A percentile compares a stretch with the other conserved stretches of the same genome.
Conservation (phyloP, 1,284 basidiomycete species). For the Ceratobasidium theobromae region DNA sequence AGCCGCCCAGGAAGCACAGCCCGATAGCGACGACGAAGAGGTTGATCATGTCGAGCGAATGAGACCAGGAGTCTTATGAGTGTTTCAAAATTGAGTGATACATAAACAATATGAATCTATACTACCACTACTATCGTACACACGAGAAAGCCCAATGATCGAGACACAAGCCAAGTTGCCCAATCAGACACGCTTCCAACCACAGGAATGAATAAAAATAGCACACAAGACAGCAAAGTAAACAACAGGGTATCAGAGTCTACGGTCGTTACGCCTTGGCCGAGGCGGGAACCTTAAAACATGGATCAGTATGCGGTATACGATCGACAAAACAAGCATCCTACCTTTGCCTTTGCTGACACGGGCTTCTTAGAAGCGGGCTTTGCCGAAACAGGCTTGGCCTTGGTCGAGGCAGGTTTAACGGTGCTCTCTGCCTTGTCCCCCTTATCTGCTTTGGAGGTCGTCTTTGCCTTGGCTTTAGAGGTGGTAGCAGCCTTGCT, state of each 20-base stretch:
- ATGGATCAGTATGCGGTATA: neutral
- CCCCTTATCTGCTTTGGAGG: neutral
- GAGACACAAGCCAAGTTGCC: neutral
- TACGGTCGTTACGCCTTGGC: slow-evolving; percentile 17
- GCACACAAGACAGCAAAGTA: slow-evolving; percentile 28
- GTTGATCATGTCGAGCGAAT: slow-evolving; percentile 10
- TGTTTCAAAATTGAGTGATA: slow-evolving; percentile 9
- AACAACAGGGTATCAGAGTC: neutral
- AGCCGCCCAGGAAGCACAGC: slow-evolving; percentile 49
- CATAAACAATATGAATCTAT: slow-evolving; percentile 27
- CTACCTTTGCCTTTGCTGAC: slow-evolving; percentile 33
- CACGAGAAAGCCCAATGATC: neutral
- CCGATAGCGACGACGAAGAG: slow-evolving; percentile 61
- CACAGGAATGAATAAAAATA: slow-evolving; percentile 27
- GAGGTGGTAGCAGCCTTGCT: slow-evolving; percentile 39
- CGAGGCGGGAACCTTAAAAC: slow-evolving; percentile 8
- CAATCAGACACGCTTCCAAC: neutral
- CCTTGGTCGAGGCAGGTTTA: slow-evolving; percentile 40
- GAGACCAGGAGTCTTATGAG: neutral
- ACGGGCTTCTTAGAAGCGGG: slow-evolving; percentile 34
- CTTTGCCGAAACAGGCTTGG: slow-evolving; percentile 38
- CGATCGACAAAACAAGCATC: neutral
- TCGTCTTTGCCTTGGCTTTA: slow-evolving; percentile 27
- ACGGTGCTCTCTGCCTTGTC: slow-evolving; percentile 27
- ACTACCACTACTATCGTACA: slow-evolving; percentile 19